Evolutionary conservation across 768 basidiomycete species (phyloP), one percentile per base, ranked within the genome.

Genomic region (Termitomyces sp.): DNA sequence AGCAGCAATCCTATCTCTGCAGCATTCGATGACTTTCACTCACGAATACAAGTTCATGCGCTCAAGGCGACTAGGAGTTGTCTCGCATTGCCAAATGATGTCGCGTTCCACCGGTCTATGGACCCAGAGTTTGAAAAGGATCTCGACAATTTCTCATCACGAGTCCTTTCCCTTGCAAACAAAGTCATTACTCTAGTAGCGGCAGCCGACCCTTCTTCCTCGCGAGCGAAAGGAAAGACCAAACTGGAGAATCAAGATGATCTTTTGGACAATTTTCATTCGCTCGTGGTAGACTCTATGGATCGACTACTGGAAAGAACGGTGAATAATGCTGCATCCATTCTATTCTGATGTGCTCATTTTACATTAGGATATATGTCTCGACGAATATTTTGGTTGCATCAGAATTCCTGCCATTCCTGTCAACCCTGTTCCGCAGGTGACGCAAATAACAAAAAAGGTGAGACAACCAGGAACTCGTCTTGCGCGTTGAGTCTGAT

Each of bases 101-200:
- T 98, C 58, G 73, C 79, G n/a, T 98, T 95, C 71, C 92, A 97
- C 72, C 88, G 92, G 24, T 91, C 95, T 2, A 83, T 98, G 61
- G 89, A 95, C 70, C 72, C 81, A 4, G 76, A 73, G 2, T 78
- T 97, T 55, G 88, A 87, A 2, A 76, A 76, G 55, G 82, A 86
- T 44, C 72, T 97, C 37, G 95, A 98, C 66, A 70, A 67, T 4
- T 81, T 90, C 57, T 88, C 91, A 0, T 72, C 79, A 16, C 78
- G 84, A 33, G 79, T 95, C 2, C 78, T 97, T 22, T 70, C 76
- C 8, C 66, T 94, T 22, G 82, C 88, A 2, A 88, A 89, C 68
- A 77, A 76, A 55, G 75, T 95, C 18, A 68, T 97, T 45, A 66
- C 69, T 27, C 71, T 88, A 3, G 78, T 80, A 11, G 72, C 78